Evolutionary conservation across 2,329 filamentous ascomycete species (phyloP).

Genomic region (Karstenula rhodostoma): DNA sequence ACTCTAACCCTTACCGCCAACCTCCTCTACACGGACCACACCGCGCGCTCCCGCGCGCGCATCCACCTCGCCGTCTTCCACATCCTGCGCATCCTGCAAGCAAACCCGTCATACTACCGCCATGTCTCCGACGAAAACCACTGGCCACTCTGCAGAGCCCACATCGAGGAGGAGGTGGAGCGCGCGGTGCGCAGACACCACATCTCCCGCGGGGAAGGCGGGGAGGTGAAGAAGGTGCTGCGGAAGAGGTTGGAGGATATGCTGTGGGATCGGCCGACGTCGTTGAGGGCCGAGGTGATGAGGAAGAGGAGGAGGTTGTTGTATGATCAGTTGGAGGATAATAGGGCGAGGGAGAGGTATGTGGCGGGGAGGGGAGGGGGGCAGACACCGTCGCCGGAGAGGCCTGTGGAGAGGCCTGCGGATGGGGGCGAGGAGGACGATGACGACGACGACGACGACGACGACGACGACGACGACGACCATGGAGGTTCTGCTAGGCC

Average conservation of each 20-base stretch:
- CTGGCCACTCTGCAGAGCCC: background rate
- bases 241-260: background rate
- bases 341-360: background rate
- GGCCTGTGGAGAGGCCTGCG: no score
- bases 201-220: background rate
- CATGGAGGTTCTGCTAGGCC: no score
- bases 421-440: background rate
- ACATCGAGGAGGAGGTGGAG: background rate
- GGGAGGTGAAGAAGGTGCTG: background rate
- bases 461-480: no score
- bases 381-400: no score
- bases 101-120: background rate
- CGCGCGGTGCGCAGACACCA: background rate
- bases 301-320: background rate
- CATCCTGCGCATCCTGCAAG: constrained; percentile 1
- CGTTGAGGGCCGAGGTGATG: background rate
- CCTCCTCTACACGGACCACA: background rate
- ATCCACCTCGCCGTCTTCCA: constrained; percentile 3
- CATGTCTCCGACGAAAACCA: background rate
- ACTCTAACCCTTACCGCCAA: background rate
- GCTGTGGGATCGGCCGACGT: background rate
- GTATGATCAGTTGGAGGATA: background rate
- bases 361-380: background rate
- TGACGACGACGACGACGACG: background rate
- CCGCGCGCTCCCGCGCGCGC: background rate